These are phyloP conservation scores for Pachysandra terminalis DNA, from an alignment of 164 flowering plant species.

Conservation along the genomic window DNA sequence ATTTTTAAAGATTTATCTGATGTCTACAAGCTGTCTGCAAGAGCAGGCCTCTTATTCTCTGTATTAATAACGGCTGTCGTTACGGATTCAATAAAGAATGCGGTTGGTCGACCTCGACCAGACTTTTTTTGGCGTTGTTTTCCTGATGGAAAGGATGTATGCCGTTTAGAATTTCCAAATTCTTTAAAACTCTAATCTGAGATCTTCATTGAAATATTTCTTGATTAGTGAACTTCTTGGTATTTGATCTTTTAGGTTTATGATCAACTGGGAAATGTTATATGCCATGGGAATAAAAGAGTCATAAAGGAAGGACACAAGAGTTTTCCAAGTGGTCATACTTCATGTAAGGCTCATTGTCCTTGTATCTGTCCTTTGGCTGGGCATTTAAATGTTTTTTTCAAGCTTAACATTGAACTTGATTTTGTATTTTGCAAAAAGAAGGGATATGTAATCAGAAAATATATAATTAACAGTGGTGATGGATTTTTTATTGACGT, in stretches of 20 bases:
- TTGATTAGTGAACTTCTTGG: background rate
- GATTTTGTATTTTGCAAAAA: background rate
- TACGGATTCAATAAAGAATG: conserved; percentile 64
- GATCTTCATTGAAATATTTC: too few species aligned
- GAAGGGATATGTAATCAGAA: background rate
- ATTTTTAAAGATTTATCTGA: background rate
- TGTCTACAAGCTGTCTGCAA: background rate
- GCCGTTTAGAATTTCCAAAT: conserved; percentile 5
- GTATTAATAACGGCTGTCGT: conserved; percentile 52
- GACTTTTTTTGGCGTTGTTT: conserved; percentile 90
- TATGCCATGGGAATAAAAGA: conserved; percentile 43
- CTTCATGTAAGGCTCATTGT: conserved; percentile 39
- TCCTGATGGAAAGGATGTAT: conserved; percentile 76
- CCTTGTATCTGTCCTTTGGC: background rate
- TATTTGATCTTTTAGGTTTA: conserved; percentile 33
- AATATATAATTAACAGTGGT: too few species aligned
- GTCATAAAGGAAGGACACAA: conserved; percentile 53
- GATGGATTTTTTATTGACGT: background rate
- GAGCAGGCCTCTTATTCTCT: conserved; percentile 60
- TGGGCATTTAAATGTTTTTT: background rate
- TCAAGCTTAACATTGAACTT: background rate
- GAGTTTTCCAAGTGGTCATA: conserved; percentile 73
- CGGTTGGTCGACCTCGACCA: conserved; percentile 81
- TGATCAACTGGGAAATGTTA: conserved; percentile 51
- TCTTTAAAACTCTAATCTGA: background rate